Evolutionary conservation across 2,329 filamentous ascomycete species (phyloP).

Genomic region (Esteya vermicola): DNA sequence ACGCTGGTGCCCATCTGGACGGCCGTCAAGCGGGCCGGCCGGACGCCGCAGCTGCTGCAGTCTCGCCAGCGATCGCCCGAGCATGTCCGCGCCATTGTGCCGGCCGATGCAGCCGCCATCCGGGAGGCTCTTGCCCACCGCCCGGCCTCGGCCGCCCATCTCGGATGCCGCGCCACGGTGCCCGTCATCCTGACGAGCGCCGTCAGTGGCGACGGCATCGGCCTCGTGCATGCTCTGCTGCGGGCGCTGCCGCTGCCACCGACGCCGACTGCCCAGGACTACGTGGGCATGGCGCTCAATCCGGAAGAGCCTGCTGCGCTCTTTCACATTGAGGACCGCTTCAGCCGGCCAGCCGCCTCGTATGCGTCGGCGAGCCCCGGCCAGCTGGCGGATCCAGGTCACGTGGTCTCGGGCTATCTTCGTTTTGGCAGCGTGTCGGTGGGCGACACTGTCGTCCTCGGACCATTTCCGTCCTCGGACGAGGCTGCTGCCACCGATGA

Average conservation of each 20-base stretch:
- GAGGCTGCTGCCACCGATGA: constrained; percentile 31
- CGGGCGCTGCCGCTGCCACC: constrained; percentile 58
- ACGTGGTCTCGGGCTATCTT: constrained; percentile 75
- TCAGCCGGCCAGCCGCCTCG: constrained; percentile 55
- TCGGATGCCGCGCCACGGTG: constrained; percentile 42
- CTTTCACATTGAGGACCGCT: constrained; percentile 87
- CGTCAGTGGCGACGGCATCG: constrained; percentile 70
- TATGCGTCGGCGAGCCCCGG: constrained; percentile 33
- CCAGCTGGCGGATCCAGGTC: constrained; percentile 34
- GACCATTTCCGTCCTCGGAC: constrained; percentile 55
- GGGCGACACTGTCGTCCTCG: constrained; percentile 64
- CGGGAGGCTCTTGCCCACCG: constrained; percentile 40
- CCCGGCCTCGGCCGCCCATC: no score
- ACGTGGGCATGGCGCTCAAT: constrained; percentile 38
- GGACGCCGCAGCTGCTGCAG: constrained; percentile 60
- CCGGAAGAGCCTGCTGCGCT: constrained; percentile 48
- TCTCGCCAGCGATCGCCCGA: constrained; percentile 26
- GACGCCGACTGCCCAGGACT: constrained; percentile 36
- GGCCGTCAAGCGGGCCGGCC: constrained; percentile 59
- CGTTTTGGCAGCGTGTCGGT: constrained; percentile 65
- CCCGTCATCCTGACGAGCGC: constrained; percentile 83
- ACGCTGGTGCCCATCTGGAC: constrained; percentile 63
- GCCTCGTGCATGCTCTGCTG: constrained; percentile 68
- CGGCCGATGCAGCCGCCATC: constrained; percentile 42
- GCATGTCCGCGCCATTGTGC: constrained; percentile 43